Evolutionary conservation across 176 grass and related monocot genomes (phyloP).

Genomic region (Microstegium vimineum): DNA sequence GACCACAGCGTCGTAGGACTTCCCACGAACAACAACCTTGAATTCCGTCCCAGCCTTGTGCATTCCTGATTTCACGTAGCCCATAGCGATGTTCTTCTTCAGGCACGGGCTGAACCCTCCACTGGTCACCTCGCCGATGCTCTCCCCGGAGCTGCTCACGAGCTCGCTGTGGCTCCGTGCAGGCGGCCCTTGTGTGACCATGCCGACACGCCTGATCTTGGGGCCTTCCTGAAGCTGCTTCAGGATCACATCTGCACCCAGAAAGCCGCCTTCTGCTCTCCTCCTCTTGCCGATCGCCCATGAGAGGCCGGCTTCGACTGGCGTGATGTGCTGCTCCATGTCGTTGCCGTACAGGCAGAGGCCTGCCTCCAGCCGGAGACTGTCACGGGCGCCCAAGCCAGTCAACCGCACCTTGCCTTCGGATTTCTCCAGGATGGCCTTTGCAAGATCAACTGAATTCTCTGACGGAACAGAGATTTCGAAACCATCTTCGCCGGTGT

Average conservation of each 20-base stretch:
- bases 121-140: slow-evolving; percentile 92
- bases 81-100: slow-evolving; percentile 99
- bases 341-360: slow-evolving; percentile 97
- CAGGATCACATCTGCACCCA: slow-evolving; percentile 86
- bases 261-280: slow-evolving; percentile 77
- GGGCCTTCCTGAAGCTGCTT: slow-evolving; percentile 94
- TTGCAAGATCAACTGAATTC: slow-evolving; percentile 78
- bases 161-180: slow-evolving; percentile 85
- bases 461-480: slow-evolving; percentile 97
- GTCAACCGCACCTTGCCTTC: slow-evolving; percentile 83
- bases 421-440: slow-evolving; percentile 85
- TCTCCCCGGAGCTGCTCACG: slow-evolving; percentile 56
- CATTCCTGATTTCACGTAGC: slow-evolving; percentile 83
- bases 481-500: slow-evolving; percentile 96
- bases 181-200: slow-evolving; percentile 81
- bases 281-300: slow-evolving; percentile 97
- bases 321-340: slow-evolving; percentile 93
- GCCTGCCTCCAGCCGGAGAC: slow-evolving; percentile 90
- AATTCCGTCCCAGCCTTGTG: slow-evolving; percentile 93
- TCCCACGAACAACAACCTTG: slow-evolving; percentile 80
- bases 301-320: slow-evolving; percentile 87
- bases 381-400: slow-evolving; percentile 89
- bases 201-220: slow-evolving; percentile 72
- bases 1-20: slow-evolving; percentile 63
- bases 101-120: slow-evolving; percentile 96